These are phyloP conservation scores for Solioccasus polychromus DNA, from an alignment of 768 basidiomycete species.

Conservation along the genomic window DNA sequence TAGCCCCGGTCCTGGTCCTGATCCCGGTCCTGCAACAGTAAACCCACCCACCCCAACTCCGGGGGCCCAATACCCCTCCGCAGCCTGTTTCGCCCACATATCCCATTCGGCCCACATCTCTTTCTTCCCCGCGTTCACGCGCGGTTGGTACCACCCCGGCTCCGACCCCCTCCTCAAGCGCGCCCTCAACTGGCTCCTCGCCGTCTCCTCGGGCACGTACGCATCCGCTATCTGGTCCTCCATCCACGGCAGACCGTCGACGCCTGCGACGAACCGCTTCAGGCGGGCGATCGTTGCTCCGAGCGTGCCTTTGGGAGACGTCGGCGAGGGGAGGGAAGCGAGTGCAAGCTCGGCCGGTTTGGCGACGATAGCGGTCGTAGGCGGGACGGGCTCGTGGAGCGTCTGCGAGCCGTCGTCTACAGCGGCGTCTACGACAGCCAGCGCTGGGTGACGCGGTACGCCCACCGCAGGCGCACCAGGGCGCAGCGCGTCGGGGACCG, in stretches of 20 bases:
- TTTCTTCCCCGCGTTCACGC: slow-evolving; percentile 4
- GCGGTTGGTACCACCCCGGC: slow-evolving; percentile 29
- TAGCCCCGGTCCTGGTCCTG: too few relatives aligned
- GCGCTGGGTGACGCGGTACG: neutral
- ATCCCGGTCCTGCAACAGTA: too few relatives aligned
- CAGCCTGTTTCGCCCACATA: slow-evolving; percentile 23
- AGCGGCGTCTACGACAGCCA: neutral
- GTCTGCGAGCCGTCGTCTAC: slow-evolving; percentile 19
- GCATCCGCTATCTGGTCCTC: slow-evolving; percentile 40
- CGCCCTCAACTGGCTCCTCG: slow-evolving; percentile 16
- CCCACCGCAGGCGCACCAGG: neutral
- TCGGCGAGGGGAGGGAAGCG: slow-evolving; percentile 3
- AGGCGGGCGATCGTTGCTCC: slow-evolving; percentile 34
- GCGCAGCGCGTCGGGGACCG: slow-evolving; percentile 4
- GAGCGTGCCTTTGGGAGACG: slow-evolving; percentile 3
- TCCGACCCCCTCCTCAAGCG: slow-evolving; percentile 14
- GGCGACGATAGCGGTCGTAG: neutral
- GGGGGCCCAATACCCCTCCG: slow-evolving; percentile 11
- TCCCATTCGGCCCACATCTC: slow-evolving; percentile 22
- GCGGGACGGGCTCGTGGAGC: slow-evolving; percentile 10
- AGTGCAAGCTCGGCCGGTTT: neutral
- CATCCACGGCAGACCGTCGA: slow-evolving; percentile 46
- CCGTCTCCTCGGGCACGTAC: slow-evolving; percentile 38
- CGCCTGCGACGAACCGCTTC: slow-evolving; percentile 31
- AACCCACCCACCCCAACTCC: too few relatives aligned